Base-by-base conservation (phyloP, 805 yeast genomes). In the Lipomyces spencermartinsiae region DNA sequence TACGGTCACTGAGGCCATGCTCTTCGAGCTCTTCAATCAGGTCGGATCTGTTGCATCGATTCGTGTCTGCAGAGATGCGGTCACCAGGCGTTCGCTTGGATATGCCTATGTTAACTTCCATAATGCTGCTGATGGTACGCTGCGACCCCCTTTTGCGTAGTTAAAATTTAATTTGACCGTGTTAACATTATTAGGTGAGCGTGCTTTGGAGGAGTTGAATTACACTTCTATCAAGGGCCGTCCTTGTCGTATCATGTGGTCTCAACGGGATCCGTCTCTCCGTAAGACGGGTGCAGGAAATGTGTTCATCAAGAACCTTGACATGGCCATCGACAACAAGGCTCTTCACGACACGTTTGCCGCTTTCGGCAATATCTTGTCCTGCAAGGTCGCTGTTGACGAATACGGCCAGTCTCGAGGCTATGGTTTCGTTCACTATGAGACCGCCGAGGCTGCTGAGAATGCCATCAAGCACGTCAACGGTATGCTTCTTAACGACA, bases 181-280 rank as follows among this genome's bases (percentile, higher is more conserved):
- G 16, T 62, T 57, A 35, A 61, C 56, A 6, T 8, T 43, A 35
- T 6, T 31, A 67, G 70, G 71, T 79, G 93, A 89, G 83, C 89
- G 86, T 78, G 99, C 99, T 71, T 85, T 95, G 80, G 97, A 93
- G 80, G 95, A 92, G 83, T 87, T 95, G 83, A 95, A 94, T 92
- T 95, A 95, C 86, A 83, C 93, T 68, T 88, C 88, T 77, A 89
- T 95, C 83, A 93, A 93, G 82, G 98, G 97, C 78, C 92, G 90
- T 78, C 93, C 97, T 77, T 93, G 98, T 84, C 92, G 99, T 83
- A 94, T 95, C 85, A 95, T 95, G 98, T 93, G 98, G 98, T 93
- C 98, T 75, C 98, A 95, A 86, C 92, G 98, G 84, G 98, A 95
- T 81, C 98, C 99, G 73, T 86, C 97, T 71, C 81, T 89, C 77